These are phyloP conservation scores for Fusarium paranaense DNA, from an alignment of 2,329 filamentous ascomycete genomes.

Conservation along the genomic window DNA sequence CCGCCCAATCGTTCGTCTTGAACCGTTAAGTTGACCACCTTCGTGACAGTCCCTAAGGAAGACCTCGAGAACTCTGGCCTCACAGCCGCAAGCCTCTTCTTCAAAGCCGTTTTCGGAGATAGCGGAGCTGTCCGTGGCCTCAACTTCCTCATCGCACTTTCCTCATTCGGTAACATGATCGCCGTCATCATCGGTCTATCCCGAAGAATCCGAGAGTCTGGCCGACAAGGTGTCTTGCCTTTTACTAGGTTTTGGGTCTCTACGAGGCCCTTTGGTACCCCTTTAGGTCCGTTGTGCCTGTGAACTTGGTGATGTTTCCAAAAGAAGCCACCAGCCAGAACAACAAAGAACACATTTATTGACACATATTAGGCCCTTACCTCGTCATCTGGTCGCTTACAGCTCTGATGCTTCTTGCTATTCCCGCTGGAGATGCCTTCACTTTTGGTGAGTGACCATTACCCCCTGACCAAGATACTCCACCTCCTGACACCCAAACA, in stretches of 20 bases:
- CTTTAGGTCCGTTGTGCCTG: slow-evolving; percentile 47
- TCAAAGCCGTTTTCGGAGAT: slow-evolving; percentile 64
- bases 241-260: slow-evolving; percentile 70
- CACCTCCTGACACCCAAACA: slow-evolving; percentile 34
- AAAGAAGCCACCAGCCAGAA: no score
- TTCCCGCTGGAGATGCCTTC: slow-evolving; percentile 73
- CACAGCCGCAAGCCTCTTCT: slow-evolving; percentile 68
- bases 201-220: slow-evolving; percentile 69
- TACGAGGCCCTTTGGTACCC: slow-evolving; percentile 72
- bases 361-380: slow-evolving; percentile 48
- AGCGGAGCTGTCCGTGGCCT: slow-evolving; percentile 59
- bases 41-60: slow-evolving; percentile 53
- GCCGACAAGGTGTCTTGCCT: slow-evolving; percentile 70
- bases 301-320: no score
- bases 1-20: background rate
- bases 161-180: slow-evolving; percentile 69
- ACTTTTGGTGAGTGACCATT: slow-evolving; percentile 60
- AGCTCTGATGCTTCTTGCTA: slow-evolving; percentile 68
- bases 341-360: no score
- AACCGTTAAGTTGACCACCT: background rate
- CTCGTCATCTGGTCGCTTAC: slow-evolving; percentile 68
- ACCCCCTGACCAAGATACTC: background rate
- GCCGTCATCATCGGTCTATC: slow-evolving; percentile 66
- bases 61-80: slow-evolving; percentile 63
- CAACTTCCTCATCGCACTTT: slow-evolving; percentile 68